These are phyloP conservation scores for Musa acuminata DNA, from an alignment of 176 grass and related monocot genomes.

Conservation along the genomic window DNA sequence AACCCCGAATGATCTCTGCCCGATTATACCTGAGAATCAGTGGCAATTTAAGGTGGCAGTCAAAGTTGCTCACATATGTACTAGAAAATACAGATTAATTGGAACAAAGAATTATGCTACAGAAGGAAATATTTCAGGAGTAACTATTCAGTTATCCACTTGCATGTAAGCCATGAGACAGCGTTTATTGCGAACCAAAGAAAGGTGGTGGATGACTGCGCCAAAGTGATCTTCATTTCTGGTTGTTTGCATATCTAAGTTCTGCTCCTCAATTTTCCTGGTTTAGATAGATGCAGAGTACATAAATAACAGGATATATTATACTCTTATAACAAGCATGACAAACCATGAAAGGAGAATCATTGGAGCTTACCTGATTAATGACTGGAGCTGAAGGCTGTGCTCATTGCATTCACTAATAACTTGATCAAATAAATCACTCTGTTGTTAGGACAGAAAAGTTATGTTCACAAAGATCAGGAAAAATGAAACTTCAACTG, in stretches of 20 bases:
- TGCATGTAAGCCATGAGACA: conserved; percentile 98
- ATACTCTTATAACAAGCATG: not conserved
- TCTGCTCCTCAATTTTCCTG: conserved; percentile 87
- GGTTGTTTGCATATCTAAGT: conserved; percentile 63
- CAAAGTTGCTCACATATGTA: not conserved
- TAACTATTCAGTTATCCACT: not conserved
- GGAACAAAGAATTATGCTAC: too few species aligned
- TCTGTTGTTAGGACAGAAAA: conserved; percentile 28
- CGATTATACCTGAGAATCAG: conserved; percentile 56
- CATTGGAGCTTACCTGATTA: conserved; percentile 49
- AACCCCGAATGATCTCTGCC: conserved; percentile 82
- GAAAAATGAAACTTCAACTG: not conserved
- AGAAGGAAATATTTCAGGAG: not conserved
- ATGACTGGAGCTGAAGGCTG: conserved; percentile 61
- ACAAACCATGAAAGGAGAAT: not conserved
- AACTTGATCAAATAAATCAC: conserved; percentile 78
- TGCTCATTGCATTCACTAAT: conserved; percentile 84
- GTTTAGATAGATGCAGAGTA: conserved; percentile 6
- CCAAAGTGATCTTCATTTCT: conserved; percentile 92
- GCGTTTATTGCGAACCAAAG: conserved; percentile 88
- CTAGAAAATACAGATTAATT: too few species aligned
- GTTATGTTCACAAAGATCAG: conserved; percentile 3
- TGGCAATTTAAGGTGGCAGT: conserved; percentile 5
- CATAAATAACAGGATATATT: not conserved
- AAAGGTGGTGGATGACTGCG: conserved; percentile 85